Conservation (phyloP, 345 rosid genomes). For the Eutrema yunnanense region DNA sequence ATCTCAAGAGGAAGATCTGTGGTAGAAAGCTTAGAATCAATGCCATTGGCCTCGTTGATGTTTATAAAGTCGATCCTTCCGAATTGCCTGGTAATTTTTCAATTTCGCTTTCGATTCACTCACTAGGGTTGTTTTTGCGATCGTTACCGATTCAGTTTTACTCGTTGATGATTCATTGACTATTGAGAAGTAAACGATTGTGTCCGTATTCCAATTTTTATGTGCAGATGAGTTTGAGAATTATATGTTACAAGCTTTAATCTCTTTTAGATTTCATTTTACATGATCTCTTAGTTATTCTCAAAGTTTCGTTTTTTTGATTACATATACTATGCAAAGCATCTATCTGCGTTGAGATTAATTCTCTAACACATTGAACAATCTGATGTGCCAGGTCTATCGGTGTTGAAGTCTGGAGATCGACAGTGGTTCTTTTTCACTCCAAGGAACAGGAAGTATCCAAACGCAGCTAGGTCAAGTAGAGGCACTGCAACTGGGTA, state of each 20-base stretch:
- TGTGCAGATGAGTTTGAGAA: too few species aligned
- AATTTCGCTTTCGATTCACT: not conserved
- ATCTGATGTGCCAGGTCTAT: constrained; percentile 27
- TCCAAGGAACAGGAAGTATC: constrained; percentile 84
- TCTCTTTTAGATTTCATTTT: not conserved
- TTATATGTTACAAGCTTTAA: not conserved
- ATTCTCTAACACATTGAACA: not conserved
- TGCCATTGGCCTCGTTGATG: constrained; percentile 73
- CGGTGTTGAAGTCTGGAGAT: constrained; percentile 77
- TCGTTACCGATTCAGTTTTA: constrained; percentile 13
- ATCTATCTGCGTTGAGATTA: not conserved
- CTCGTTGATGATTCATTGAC: not conserved
- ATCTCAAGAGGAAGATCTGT: constrained; percentile 85
- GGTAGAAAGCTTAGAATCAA: constrained; percentile 41
- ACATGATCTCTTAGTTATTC: not conserved
- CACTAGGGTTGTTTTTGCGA: not conserved
- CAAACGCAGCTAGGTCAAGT: constrained; percentile 82
- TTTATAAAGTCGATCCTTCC: constrained; percentile 85
- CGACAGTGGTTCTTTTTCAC: constrained; percentile 91
- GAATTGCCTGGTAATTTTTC: constrained; percentile 66
- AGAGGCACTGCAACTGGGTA: constrained; percentile 79
- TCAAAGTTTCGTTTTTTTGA: not conserved
- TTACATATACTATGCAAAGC: not conserved
- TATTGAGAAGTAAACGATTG: not conserved
- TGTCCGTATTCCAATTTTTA: too few species aligned